Percentiles rank a stretch among this genome's conserved stretches.
phyloP scores from a whole-genome alignment of 441 rosid genomes.

The Iberis amara region DNA sequence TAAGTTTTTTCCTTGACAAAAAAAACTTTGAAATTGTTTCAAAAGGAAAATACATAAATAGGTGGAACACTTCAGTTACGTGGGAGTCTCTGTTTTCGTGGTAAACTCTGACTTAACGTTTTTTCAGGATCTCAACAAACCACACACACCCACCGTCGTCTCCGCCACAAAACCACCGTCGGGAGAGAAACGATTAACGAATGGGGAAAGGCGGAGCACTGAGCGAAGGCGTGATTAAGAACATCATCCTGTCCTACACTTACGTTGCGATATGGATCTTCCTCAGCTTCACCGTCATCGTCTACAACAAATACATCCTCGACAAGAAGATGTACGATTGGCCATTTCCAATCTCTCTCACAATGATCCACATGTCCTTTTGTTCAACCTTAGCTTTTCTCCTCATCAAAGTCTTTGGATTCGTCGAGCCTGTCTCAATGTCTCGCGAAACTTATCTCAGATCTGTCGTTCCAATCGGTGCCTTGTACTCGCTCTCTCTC shows the following conservation, averaged over 20 bases:
- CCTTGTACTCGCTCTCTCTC: too few relatives aligned
- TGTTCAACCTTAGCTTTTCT: constrained; percentile 78
- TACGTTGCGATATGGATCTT: constrained; percentile 92
- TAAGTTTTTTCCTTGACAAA: too few relatives aligned
- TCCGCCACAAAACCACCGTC: constrained; percentile 26
- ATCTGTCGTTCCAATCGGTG: too few relatives aligned
- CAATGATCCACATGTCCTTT: constrained; percentile 94
- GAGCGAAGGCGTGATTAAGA: constrained; percentile 69
- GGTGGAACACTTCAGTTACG: constrained; percentile 22
- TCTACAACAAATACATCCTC: constrained; percentile 22
- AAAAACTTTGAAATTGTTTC: too few relatives aligned
- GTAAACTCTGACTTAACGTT: constrained; percentile 15
- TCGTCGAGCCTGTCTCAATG: constrained; percentile 87
- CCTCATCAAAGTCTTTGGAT: constrained; percentile 74
- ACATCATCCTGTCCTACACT: constrained; percentile 80
- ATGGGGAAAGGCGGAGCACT: constrained; percentile 74
- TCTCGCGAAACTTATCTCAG: constrained; percentile 26
- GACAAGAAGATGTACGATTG: constrained; percentile 93
- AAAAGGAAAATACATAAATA: constrained; percentile 3
- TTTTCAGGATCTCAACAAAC: constrained; percentile 27
- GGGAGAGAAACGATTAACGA: too few relatives aligned
- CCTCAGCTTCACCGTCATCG: constrained; percentile 92
- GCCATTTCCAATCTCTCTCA: constrained; percentile 90
- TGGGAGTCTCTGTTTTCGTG: neutral
- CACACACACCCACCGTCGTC: constrained; percentile 9